Base-by-base conservation (phyloP, 2,329 filamentous ascomycete species). In the Sporothrix mexicana region DNA sequence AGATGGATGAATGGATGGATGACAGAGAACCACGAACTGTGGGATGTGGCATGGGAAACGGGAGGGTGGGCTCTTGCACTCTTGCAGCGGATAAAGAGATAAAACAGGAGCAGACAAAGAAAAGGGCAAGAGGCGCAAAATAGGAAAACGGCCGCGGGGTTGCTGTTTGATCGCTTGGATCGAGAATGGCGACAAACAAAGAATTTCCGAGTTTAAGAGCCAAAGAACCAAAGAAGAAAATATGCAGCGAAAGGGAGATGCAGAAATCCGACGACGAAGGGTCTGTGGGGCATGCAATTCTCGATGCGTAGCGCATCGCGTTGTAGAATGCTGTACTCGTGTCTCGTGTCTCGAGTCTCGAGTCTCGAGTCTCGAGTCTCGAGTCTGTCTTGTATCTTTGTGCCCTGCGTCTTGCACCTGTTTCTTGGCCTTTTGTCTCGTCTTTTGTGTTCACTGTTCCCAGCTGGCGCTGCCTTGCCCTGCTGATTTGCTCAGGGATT, bases 41-140 rank as follows among this genome's bases (percentile, higher is more conserved):
- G 51, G 51, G 51, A 55, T 55, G 51, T 23, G 20, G 23, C 51
- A 55, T 17, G 66, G n/a, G 10, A 67, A 67, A 30, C 20, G 43
- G 20, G 62, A 67, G 62, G 41, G n/a, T 43, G 36, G 59, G 59
- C 36, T 41, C 55, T 59, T 59, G n/a, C 55, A 15, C 36, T 62
- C 30, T 2, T 36, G 47, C 51, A 30, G 36, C 51, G 67, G 67
- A 59, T 69, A 59, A 59, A 57, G n/a, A 45, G 51, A 43, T 45
- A 69, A 59, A 69, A 59, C 68, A 49, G 23, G 41, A 15, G n/a
- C 45, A 70, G 55, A 70, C n/a, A 51, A 59, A 43, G 25, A 51
- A n/a, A 51, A 51, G 13, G 17, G 30, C 30, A 36, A 61, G 41
- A 62, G 45, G 53, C 17, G 20, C 45, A 47, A 53, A 36, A 36